Evolutionary conservation across 2,329 filamentous ascomycete species (phyloP), one percentile per base, ranked within the genome.

Genomic region (Calonectria ilicicola): DNA sequence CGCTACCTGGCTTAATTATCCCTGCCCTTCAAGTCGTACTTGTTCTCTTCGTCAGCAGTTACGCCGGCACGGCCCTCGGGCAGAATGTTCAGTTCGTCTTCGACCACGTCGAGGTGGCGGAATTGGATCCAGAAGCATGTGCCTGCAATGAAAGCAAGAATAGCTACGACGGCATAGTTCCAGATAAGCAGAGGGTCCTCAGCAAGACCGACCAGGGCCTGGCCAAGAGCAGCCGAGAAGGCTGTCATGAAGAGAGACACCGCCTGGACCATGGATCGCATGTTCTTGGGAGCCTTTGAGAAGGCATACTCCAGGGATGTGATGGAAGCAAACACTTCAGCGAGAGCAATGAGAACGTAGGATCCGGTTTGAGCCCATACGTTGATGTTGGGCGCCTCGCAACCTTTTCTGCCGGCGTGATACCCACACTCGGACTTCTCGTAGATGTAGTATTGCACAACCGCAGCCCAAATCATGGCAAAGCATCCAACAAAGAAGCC

Each of bases 271-370:
- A 95, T 88, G 29, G 91, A 93, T 7, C 93, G 89, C 93, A 95
- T 95, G 84, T 94, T 95, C 80, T 88, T 89, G 10, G 93, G 94
- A 0, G 93, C 93, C 82, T 95, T 95, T 79, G 92, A 93, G 84
- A 91, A 95, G 26, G 93, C 93, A 76, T 94, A 95, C 83, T 95
- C 93, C 19, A 94, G 88, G 15, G 89, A 90, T 1, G 87, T 89
- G 75, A 89, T 89, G 69, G 85, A 87, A 1, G 87, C 85, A 68
- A 87, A 84, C 58, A 89, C 87, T 78, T 89, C 87, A 32, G 86
- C 84, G 9, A 89, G 81, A 3, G 85, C 87, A 66, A 89, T 84
- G 65, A 89, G 83, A 5, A 88, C 81, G 77, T 89, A 89, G 0
- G 87, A 82, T 4, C 86, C 86, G 0, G 86, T 86, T 82, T 91